Evolutionary conservation across 2,329 filamentous ascomycete genomes (phyloP).

Genomic region (Chaetomium globosum): DNA sequence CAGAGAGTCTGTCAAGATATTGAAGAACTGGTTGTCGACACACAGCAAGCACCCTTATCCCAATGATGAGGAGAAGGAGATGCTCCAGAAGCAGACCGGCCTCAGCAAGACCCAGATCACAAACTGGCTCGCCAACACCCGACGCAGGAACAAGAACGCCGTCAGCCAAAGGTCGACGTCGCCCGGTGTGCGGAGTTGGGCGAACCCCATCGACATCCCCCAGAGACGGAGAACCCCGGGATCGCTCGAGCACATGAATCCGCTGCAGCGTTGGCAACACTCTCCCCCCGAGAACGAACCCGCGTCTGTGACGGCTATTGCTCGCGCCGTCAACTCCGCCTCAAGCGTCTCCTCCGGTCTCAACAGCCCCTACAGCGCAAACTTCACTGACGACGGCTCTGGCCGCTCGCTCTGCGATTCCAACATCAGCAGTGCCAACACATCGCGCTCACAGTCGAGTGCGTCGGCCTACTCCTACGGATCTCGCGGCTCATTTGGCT

Average conservation of each 20-base stretch:
- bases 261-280: constrained; percentile 61
- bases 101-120: constrained; percentile 82
- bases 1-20: constrained; percentile 73
- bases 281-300: constrained; percentile 64
- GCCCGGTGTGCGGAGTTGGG: constrained; percentile 64
- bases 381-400: constrained; percentile 64
- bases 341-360: constrained; percentile 57
- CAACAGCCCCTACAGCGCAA: constrained; percentile 60
- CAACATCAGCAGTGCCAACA: constrained; percentile 62
- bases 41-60: constrained; percentile 86
- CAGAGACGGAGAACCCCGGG: constrained; percentile 59
- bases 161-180: constrained; percentile 68
- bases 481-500: constrained; percentile 51
- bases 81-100: constrained; percentile 75
- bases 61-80: constrained; percentile 81
- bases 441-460: constrained; percentile 64
- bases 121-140: constrained; percentile 90
- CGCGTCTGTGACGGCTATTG: constrained; percentile 61
- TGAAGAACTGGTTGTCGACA: constrained; percentile 82
- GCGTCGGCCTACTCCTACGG: constrained; percentile 61
- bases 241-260: constrained; percentile 54
- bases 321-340: constrained; percentile 58
- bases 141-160: constrained; percentile 73
- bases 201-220: constrained; percentile 74
- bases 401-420: constrained; percentile 61